A percentile compares a stretch with the other conserved stretches of the same genome.
phyloP scores from a whole-genome alignment of 225 moss, liverwort and hornwort genomes.

The Marchantia polymorpha region DNA sequence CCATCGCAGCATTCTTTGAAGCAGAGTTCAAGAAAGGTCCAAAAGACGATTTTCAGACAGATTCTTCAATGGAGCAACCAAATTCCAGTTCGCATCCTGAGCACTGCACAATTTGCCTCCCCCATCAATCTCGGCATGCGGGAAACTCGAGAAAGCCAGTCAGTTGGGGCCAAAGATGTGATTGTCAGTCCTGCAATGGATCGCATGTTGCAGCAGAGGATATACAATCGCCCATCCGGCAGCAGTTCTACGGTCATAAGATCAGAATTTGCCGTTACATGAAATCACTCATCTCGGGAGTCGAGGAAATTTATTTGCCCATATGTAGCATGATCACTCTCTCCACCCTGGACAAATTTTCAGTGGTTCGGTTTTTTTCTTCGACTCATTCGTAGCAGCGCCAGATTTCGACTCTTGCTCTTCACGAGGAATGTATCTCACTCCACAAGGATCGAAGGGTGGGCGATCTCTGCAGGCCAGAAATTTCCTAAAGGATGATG shows the following conservation, averaged over 20 bases:
- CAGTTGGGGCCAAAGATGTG: background rate
- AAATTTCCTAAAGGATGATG: background rate
- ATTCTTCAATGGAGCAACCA: background rate
- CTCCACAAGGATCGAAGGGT: background rate
- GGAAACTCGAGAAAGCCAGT: background rate
- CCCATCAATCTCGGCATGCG: background rate
- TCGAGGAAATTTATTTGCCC: background rate
- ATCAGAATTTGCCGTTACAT: background rate
- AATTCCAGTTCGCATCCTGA: background rate
- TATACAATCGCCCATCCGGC: background rate
- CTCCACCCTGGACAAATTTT: background rate
- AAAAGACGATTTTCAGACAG: no score
- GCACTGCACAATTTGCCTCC: background rate
- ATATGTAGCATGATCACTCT: background rate
- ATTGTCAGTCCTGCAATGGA: background rate
- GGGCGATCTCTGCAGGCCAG: background rate
- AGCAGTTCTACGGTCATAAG: background rate
- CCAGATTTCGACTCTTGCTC: background rate
- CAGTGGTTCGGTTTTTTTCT: background rate
- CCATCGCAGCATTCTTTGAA: background rate
- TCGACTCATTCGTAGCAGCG: background rate
- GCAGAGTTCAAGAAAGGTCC: background rate
- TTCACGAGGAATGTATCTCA: no score
- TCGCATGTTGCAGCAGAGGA: background rate
- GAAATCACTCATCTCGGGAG: background rate